Evolutionary conservation across 139 green algal species (phyloP).

Genomic region (Picochlorum costavermella): DNA sequence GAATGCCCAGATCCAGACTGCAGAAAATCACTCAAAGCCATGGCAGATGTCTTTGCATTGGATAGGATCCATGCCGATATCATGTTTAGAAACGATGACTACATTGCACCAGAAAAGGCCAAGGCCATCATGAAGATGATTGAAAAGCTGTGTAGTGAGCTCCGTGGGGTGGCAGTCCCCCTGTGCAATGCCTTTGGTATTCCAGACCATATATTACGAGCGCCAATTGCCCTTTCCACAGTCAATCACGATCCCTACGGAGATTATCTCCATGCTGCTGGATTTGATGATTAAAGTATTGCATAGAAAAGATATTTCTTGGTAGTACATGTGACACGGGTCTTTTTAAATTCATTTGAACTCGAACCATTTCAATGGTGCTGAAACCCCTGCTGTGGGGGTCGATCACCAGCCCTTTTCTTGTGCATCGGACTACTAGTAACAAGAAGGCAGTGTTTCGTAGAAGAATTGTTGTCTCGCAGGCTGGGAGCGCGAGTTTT

Average conservation of each 20-base stretch:
- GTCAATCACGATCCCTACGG: constrained; percentile 23
- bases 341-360: too few relatives aligned
- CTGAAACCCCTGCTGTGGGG: too few relatives aligned
- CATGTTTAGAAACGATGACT: constrained; percentile 70
- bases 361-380: too few relatives aligned
- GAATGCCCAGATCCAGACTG: constrained; percentile 61
- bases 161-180: constrained; percentile 46
- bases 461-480: too few relatives aligned
- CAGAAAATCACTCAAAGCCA: constrained; percentile 46
- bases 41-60: constrained; percentile 74
- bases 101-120: constrained; percentile 71
- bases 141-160: constrained; percentile 51
- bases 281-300: constrained; percentile 1
- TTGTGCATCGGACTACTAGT: too few relatives aligned
- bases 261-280: constrained; percentile 23
- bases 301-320: background rate
- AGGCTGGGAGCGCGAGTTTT: too few relatives aligned
- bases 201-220: constrained; percentile 73
- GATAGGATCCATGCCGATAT: constrained; percentile 61
- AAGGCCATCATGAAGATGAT: constrained; percentile 74
- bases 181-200: constrained; percentile 69
- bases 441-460: too few relatives aligned
- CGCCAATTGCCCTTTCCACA: constrained; percentile 58
- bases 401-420: too few relatives aligned
- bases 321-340: background rate